Evolutionary conservation across 108 stramenopile species (phyloP).

Genomic region (Fistulifera pelliculosa): DNA sequence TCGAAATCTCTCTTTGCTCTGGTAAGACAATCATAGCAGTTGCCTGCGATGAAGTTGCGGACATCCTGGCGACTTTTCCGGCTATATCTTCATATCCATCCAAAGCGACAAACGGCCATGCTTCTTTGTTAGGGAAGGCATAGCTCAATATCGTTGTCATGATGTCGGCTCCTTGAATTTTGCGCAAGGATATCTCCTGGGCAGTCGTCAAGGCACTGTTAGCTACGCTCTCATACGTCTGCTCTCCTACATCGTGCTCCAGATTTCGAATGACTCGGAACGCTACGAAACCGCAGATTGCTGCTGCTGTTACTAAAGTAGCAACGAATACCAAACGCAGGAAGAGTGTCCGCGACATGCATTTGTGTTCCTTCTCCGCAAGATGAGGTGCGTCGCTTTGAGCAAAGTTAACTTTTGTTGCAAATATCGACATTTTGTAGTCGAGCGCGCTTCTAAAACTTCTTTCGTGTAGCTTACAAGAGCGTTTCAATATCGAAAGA

Average conservation of each 20-base stretch:
- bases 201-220: constrained; percentile 9
- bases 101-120: constrained; percentile 17
- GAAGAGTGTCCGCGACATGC: too few species aligned
- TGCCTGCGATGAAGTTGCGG: neutral
- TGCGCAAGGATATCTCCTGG: neutral
- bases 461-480: too few species aligned
- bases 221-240: constrained; percentile 3
- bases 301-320: too few species aligned
- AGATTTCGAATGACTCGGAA: too few species aligned
- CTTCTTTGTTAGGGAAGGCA: constrained; percentile 5
- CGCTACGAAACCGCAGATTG: too few species aligned
- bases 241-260: too few species aligned
- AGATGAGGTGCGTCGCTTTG: neutral
- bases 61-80: neutral
- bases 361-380: too few species aligned
- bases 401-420: too few species aligned
- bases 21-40: constrained; percentile 11
- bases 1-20: constrained; percentile 13
- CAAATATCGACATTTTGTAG: too few species aligned
- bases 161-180: neutral
- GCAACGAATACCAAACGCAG: too few species aligned
- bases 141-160: constrained; percentile 3
- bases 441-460: too few species aligned
- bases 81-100: constrained; percentile 11
- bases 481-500: too few species aligned